Evolutionary conservation across 2,329 filamentous ascomycete species (phyloP).

Genomic region (Diaporthe citri): DNA sequence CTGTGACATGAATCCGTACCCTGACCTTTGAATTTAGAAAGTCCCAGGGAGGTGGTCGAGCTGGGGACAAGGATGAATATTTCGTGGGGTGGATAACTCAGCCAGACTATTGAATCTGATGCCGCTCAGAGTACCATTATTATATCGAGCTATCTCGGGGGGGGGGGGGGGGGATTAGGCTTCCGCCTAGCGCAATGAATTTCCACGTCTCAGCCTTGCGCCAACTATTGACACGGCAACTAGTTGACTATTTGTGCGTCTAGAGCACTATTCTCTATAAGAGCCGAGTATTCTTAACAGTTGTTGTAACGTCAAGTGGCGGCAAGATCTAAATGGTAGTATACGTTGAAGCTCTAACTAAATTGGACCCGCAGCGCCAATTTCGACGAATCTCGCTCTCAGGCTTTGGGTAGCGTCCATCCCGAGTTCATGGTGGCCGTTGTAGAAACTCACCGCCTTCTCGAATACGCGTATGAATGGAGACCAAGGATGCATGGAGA

Average conservation of each 20-base stretch:
- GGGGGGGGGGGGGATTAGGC: not conserved
- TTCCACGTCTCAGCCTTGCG: not conserved
- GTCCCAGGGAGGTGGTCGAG: not conserved
- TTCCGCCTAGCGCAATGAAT: not conserved
- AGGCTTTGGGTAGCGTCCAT: not conserved
- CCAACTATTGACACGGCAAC: not conserved
- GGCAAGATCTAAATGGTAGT: not conserved
- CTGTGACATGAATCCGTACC: not conserved
- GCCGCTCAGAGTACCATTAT: not conserved
- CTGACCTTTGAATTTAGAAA: not conserved
- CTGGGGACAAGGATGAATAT: not conserved
- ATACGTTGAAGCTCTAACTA: not conserved
- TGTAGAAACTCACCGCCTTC: slow-evolving; percentile 5
- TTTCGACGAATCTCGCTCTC: not conserved
- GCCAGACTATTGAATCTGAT: not conserved
- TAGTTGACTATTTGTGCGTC: not conserved
- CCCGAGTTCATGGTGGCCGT: not conserved
- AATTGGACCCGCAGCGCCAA: not conserved
- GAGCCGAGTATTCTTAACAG: no score
- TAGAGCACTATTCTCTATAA: not conserved
- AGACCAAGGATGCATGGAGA: not conserved
- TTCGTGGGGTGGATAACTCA: not conserved
- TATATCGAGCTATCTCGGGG: not conserved
- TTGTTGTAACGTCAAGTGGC: not conserved
- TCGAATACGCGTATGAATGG: not conserved